phyloP scores from a whole-genome alignment of 2,329 filamentous ascomycete genomes.

The Calonectria ilicicola region DNA sequence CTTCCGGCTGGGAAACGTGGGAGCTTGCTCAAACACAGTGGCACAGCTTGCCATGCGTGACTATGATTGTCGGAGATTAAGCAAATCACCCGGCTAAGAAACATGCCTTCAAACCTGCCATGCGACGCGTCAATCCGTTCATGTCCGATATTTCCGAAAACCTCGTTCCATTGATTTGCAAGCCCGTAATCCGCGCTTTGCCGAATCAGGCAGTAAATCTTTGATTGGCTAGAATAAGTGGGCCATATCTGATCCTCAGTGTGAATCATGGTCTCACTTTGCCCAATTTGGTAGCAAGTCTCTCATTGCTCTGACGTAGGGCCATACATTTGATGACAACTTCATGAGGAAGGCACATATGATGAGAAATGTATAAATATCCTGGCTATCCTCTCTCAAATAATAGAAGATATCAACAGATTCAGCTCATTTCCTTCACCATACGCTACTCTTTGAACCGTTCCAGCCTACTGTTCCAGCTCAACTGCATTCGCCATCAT shows the following conservation, averaged over 20 bases:
- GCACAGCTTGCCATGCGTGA: not conserved
- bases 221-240: conserved; percentile 11
- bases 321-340: not conserved
- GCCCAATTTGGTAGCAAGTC: conserved; percentile 26
- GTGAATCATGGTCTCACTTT: not conserved
- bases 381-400: not conserved
- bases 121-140: not conserved
- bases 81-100: not conserved
- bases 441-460: not conserved
- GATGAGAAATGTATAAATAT: conserved; percentile 5
- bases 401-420: not conserved
- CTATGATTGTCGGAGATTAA: not conserved
- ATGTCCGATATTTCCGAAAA: conserved; percentile 7
- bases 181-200: not conserved
- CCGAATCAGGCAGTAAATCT: conserved; percentile 24
- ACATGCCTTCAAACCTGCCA: not conserved
- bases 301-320: conserved; percentile 23
- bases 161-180: not conserved
- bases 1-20: not conserved
- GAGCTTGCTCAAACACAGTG: not conserved
- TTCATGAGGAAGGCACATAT: not conserved
- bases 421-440: not conserved
- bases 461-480: not conserved
- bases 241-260: not conserved
- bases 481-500: conserved; percentile 13